A percentile compares a stretch with the other conserved stretches of the same genome.
These are phyloP conservation scores for Lasiodiplodia sp. DNA, from an alignment of 2,329 filamentous ascomycete species.

Conservation along the genomic window DNA sequence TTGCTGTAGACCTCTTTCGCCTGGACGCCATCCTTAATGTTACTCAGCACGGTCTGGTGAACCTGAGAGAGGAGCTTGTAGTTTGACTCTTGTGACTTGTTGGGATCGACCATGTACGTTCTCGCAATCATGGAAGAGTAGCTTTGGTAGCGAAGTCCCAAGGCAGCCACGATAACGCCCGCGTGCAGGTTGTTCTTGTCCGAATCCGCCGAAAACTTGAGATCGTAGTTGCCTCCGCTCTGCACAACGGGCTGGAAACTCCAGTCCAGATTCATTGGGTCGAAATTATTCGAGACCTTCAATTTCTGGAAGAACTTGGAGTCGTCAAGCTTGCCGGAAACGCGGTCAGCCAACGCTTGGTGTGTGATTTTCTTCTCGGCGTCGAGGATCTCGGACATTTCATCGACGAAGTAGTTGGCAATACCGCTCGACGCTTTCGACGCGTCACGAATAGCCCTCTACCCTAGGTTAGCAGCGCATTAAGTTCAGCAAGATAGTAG, in stretches of 20 bases:
- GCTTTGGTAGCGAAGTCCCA: constrained; percentile 93
- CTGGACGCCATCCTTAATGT: constrained; percentile 82
- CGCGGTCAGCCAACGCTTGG: constrained; percentile 81
- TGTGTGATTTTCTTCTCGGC: constrained; percentile 98
- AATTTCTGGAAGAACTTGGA: constrained; percentile 88
- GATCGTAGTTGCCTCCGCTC: constrained; percentile 93
- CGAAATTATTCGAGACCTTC: constrained; percentile 87
- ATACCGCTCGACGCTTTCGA: constrained; percentile 92
- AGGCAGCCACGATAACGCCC: constrained; percentile 89
- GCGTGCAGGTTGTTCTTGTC: constrained; percentile 84
- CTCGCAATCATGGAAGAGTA: constrained; percentile 92
- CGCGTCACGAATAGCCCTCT: constrained; percentile 90
- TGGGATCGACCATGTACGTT: constrained; percentile 96
- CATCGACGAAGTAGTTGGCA: constrained; percentile 94
- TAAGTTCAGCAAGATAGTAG: too few relatives aligned
- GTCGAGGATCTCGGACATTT: constrained; percentile 96
- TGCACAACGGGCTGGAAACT: constrained; percentile 89
- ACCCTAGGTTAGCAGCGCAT: constrained; percentile 18
- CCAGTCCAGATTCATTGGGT: constrained; percentile 91
- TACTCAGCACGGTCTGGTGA: constrained; percentile 89
- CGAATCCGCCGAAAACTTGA: constrained; percentile 79
- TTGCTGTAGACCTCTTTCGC: constrained; percentile 94
- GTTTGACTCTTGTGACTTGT: constrained; percentile 91
- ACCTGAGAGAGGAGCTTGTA: constrained; percentile 88
- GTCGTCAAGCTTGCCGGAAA: constrained; percentile 91